phyloP scores from a whole-genome alignment of 306 rosid species.

The Glycine tomentella region DNA sequence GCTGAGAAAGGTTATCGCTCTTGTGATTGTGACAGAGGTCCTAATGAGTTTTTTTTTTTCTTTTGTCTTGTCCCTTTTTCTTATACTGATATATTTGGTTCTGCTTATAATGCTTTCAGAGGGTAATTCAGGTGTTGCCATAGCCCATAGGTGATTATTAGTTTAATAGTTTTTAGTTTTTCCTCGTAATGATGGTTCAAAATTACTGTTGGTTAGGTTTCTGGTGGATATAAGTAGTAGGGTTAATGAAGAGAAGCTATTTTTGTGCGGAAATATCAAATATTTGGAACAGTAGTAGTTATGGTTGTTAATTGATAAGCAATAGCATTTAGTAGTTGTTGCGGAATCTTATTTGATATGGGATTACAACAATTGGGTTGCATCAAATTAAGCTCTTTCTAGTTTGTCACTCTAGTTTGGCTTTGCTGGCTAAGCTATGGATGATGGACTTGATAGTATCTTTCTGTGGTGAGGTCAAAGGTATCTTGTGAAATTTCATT shows the following conservation, averaged over 20 bases:
- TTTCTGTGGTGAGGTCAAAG: background rate
- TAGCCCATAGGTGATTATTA: conserved; percentile 19
- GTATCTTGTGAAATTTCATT: background rate
- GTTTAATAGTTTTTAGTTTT: conserved; percentile 25
- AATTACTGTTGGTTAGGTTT: conserved; percentile 29
- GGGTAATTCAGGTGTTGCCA: conserved; percentile 23
- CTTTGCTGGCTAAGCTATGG: background rate
- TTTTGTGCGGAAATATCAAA: background rate
- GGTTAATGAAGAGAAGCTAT: conserved; percentile 20
- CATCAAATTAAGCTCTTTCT: background rate
- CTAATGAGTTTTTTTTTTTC: conserved; percentile 19
- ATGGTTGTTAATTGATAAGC: background rate
- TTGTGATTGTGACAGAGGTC: background rate
- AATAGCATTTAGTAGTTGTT: background rate
- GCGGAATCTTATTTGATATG: conserved; percentile 5
- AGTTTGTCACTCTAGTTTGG: no score
- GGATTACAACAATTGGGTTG: background rate
- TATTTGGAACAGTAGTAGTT: background rate
- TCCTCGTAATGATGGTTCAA: background rate
- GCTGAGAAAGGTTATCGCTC: conserved; percentile 47
- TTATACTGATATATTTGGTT: background rate
- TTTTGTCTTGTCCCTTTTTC: background rate
- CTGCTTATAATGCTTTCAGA: conserved; percentile 21
- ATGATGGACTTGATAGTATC: background rate
- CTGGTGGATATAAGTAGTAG: conserved; percentile 44